Evolutionary conservation across 1,284 basidiomycete species (phyloP).

Genomic region (Quambalaria eucalypti): DNA sequence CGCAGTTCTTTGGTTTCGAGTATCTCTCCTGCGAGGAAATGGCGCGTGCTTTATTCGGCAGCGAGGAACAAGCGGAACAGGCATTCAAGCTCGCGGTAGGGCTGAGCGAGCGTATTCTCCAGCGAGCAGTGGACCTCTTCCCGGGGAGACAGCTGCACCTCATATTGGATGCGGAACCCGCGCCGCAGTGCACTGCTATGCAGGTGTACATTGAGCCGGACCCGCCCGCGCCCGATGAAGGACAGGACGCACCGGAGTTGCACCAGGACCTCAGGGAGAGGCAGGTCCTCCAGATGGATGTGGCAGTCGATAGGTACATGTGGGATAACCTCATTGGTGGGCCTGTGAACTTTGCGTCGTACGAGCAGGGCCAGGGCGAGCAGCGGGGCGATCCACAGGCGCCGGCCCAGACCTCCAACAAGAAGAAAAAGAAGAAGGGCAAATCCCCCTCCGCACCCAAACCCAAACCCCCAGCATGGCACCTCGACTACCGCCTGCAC

Average conservation of each 20-base stretch:
- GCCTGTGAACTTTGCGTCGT: conserved; percentile 28
- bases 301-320: conserved; percentile 38
- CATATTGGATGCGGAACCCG: not conserved
- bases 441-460: conserved; percentile 5
- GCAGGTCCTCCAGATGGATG: conserved; percentile 28
- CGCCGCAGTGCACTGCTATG: not conserved
- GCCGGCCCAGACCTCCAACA: conserved; percentile 23
- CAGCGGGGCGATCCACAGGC: not conserved
- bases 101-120: conserved; percentile 63
- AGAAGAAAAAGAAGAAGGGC: conserved; percentile 20
- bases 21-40: conserved; percentile 81
- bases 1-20: conserved; percentile 73
- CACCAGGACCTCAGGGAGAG: not conserved
- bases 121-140: conserved; percentile 59
- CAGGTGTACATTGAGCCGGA: not conserved
- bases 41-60: conserved; percentile 71
- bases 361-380: not conserved
- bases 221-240: too few relatives aligned
- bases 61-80: conserved; percentile 57
- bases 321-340: conserved; percentile 29
- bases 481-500: conserved; percentile 34
- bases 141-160: conserved; percentile 48
- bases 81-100: conserved; percentile 69
- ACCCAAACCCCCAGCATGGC: conserved; percentile 13
- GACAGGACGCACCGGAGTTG: not conserved